phyloP scores from a whole-genome alignment of 768 basidiomycete species.

The Xerocomellus chrysenteron region DNA sequence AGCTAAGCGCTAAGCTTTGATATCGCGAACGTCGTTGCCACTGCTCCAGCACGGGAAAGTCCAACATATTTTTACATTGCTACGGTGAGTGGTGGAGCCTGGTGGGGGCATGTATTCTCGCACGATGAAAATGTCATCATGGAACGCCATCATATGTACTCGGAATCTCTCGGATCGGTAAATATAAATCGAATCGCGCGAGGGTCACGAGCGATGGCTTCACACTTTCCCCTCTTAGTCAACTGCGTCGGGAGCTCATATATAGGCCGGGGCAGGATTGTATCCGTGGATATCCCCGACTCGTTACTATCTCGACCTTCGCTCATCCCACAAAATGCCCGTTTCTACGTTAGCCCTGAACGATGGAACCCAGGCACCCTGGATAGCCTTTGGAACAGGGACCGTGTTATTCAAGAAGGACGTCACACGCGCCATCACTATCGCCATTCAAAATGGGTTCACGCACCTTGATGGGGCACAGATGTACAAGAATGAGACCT shows the following conservation, averaged over 20 bases:
- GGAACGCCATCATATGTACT: neutral
- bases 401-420: constrained; percentile 50
- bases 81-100: too few species aligned
- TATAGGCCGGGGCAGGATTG: neutral
- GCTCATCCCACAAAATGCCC: constrained; percentile 19
- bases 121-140: too few species aligned
- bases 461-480: constrained; percentile 68
- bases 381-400: constrained; percentile 64
- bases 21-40: neutral
- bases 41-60: neutral
- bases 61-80: too few species aligned
- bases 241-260: constrained; percentile 4
- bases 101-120: too few species aligned
- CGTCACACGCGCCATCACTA: constrained; percentile 36
- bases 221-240: constrained; percentile 2
- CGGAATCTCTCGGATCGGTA: neutral
- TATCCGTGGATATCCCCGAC: neutral
- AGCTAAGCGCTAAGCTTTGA: neutral
- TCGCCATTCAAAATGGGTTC: constrained; percentile 56
- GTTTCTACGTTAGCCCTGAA: constrained; percentile 46
- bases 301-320: constrained; percentile 6
- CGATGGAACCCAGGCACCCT: constrained; percentile 52
- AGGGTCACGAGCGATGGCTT: constrained; percentile 9
- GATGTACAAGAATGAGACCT: constrained; percentile 54
- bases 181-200: neutral